Evolutionary conservation across 805 yeast species (phyloP), one percentile per base, ranked within the genome.

Genomic region (Lachancea quebecensis): DNA sequence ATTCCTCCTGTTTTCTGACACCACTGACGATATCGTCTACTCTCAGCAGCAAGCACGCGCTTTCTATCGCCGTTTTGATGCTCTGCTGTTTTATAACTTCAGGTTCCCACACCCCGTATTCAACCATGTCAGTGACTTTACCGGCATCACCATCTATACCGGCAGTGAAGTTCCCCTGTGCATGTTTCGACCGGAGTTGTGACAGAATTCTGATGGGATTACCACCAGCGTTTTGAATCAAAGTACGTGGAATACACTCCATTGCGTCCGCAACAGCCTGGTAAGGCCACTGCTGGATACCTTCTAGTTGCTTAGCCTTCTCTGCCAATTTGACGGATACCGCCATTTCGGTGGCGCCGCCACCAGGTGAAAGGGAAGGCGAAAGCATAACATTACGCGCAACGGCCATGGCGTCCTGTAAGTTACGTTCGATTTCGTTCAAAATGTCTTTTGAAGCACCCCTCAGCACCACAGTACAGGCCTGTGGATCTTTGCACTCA

Each of bases 311-410:
- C 71, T 89, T 91, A 41, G 98, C 96, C 69, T 79, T 83, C 64
- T 90, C 96, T 14, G 95, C 77, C 49, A 93, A 74, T 53, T 75
- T 79, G 28, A 93, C 97, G 48, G 91, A 76, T 34, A 93, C 89
- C 2, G 98, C 98, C 98, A 93, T 93, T 71, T 93, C 99, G 27
- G 97, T 91, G 43, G 99, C 99, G 58, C 99, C 99, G 50, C 99
- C 99, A 58, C 99, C 99, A 41, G 99, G 99, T 2, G 96, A 77
- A 61, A 93, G 76, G 35, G 90, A 79, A 42, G 99, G 99, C 65
- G 91, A 95, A 56, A 91, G 81, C 74, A 88, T 77, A 31, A 93
- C 96, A 62, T 93, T 93, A 66, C 96, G 80, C 15, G 98, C 82
- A 38, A 93, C 99, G 2, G 96, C 91, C 95, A 93, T 85, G 38